Conservation (phyloP, 257 asterid genomes). For the Solanum chmielewskii region DNA sequence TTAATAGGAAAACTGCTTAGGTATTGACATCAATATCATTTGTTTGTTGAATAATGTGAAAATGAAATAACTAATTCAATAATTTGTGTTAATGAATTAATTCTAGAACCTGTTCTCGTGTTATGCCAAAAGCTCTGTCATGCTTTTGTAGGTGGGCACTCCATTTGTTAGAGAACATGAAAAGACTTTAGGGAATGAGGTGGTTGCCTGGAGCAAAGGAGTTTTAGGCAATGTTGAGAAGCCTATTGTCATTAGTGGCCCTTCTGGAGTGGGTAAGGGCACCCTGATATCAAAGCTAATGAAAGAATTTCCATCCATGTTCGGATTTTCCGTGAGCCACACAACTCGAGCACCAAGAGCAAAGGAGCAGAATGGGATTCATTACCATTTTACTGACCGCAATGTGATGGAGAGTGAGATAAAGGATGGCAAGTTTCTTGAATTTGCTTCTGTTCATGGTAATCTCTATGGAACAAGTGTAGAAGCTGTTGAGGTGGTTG, state of each 20-base stretch:
- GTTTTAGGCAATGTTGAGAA: slow-evolving; percentile 54
- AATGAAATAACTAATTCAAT: background rate
- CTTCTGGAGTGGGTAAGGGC: slow-evolving; percentile 99
- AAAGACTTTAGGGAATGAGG: slow-evolving; percentile 44
- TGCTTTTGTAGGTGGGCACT: slow-evolving; percentile 53
- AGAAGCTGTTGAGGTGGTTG: slow-evolving; percentile 85
- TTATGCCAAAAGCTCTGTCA: background rate
- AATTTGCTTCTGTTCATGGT: slow-evolving; percentile 93
- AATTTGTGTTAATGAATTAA: background rate
- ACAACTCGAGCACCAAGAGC: slow-evolving; percentile 82
- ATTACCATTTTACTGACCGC: slow-evolving; percentile 74
- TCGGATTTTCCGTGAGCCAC: slow-evolving; percentile 97
- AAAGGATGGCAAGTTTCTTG: slow-evolving; percentile 64
- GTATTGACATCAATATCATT: background rate
- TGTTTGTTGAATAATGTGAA: background rate
- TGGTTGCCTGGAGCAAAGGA: slow-evolving; percentile 96
- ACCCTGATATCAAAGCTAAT: slow-evolving; percentile 70
- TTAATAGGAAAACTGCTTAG: background rate
- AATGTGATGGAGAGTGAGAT: slow-evolving; percentile 60
- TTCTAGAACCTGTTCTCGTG: background rate
- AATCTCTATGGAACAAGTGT: slow-evolving; percentile 90
- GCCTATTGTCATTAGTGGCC: slow-evolving; percentile 85
- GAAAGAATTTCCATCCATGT: slow-evolving; percentile 77
- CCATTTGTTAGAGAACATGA: slow-evolving; percentile 58
- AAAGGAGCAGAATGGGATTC: slow-evolving; percentile 68